Evolutionary conservation across 495 filamentous ascomycete genomes (phyloP).

Genomic region (Hyaloscypha hepaticicola): DNA sequence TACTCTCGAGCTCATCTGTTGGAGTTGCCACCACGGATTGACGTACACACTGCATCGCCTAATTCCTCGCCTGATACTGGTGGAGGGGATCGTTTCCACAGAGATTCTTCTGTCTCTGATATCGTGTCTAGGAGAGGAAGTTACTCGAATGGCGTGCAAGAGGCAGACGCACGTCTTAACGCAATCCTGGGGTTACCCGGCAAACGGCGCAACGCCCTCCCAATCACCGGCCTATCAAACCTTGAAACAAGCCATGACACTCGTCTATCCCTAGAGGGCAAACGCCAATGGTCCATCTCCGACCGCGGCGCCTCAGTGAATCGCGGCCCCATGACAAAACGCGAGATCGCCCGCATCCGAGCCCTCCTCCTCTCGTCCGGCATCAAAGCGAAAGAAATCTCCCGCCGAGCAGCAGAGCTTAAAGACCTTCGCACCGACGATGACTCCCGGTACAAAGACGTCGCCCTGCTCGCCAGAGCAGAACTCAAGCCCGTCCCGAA

Average conservation of each 20-base stretch:
- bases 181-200: slow-evolving; percentile 38
- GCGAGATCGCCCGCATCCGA: slow-evolving; percentile 71
- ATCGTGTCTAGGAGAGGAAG: slow-evolving; percentile 30
- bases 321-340: slow-evolving; percentile 47
- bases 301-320: slow-evolving; percentile 49
- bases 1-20: slow-evolving; percentile 54
- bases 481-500: slow-evolving; percentile 52
- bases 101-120: slow-evolving; percentile 31
- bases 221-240: slow-evolving; percentile 31
- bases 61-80: slow-evolving; percentile 33
- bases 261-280: slow-evolving; percentile 27
- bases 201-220: slow-evolving; percentile 42
- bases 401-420: slow-evolving; percentile 56
- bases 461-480: slow-evolving; percentile 35
- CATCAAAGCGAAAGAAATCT: slow-evolving; percentile 80
- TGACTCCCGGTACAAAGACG: slow-evolving; percentile 34
- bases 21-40: slow-evolving; percentile 58
- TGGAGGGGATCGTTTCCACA: slow-evolving; percentile 9
- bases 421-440: slow-evolving; percentile 18
- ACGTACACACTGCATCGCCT: slow-evolving; percentile 53
- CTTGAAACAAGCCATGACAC: slow-evolving; percentile 28
- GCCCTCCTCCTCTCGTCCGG: slow-evolving; percentile 78
- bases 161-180: slow-evolving; percentile 38
- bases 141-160: slow-evolving; percentile 23
- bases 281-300: slow-evolving; percentile 70